Evolutionary conservation across 371 early-diverging fungal genomes (phyloP).

Genomic region (Cladochytrium tenue): DNA sequence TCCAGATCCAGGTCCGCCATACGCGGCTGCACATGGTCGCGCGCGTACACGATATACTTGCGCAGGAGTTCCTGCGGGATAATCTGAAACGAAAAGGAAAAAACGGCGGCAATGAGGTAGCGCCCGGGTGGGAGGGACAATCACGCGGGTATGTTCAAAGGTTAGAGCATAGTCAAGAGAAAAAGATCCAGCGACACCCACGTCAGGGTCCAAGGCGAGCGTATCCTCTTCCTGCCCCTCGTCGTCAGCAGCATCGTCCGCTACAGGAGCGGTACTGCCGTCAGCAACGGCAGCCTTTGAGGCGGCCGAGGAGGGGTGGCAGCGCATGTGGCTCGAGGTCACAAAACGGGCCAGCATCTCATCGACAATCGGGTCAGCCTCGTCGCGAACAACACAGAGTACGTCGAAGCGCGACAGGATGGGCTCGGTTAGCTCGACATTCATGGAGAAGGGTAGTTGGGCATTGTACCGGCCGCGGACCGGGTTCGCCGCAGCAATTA

Average conservation of each 20-base stretch:
- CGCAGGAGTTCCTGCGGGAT: slow-evolving; percentile 84
- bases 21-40: slow-evolving; percentile 75
- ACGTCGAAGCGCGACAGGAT: slow-evolving; percentile 99
- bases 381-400: slow-evolving; percentile 97
- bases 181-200: slow-evolving; percentile 14
- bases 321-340: slow-evolving; percentile 84
- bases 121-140: neutral
- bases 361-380: slow-evolving; percentile 85
- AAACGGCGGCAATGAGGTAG: neutral
- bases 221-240: slow-evolving; percentile 35
- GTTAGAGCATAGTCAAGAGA: neutral
- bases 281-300: no score
- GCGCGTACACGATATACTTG: slow-evolving; percentile 91
- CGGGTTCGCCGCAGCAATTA: slow-evolving; percentile 99
- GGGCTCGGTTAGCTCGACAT: slow-evolving; percentile 99
- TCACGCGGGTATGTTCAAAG: neutral
- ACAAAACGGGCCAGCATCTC: slow-evolving; percentile 94
- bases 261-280: no score
- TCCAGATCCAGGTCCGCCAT: slow-evolving; percentile 82
- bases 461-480: slow-evolving; percentile 96
- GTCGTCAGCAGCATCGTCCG: neutral
- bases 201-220: slow-evolving; percentile 38
- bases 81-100: no score
- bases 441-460: slow-evolving; percentile 92
- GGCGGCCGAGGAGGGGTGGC: slow-evolving; percentile 66